Percentiles rank a stretch among this genome's conserved stretches.
These are phyloP conservation scores for Psilocybe mexicana DNA, from an alignment of 1,284 basidiomycete genomes.

Conservation along the genomic window DNA sequence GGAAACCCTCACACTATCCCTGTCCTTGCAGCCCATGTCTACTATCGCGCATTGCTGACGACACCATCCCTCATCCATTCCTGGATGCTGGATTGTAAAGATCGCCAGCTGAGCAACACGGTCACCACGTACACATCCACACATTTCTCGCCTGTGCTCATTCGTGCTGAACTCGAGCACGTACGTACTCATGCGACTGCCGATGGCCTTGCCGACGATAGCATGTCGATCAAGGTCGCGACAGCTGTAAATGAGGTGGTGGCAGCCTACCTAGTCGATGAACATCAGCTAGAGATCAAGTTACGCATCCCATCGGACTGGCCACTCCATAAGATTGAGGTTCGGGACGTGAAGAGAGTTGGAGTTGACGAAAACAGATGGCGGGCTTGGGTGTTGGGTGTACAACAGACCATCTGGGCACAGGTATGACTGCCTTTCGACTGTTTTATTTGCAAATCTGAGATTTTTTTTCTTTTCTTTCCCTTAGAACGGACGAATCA, in stretches of 20 bases:
- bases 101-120: conserved; percentile 80
- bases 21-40: conserved; percentile 86
- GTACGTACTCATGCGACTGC: conserved; percentile 62
- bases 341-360: conserved; percentile 82
- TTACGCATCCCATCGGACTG: conserved; percentile 89
- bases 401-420: conserved; percentile 89
- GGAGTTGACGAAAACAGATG: conserved; percentile 91
- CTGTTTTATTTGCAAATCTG: neutral
- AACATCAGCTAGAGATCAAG: conserved; percentile 91
- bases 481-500: conserved; percentile 84
- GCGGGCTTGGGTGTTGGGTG: conserved; percentile 92
- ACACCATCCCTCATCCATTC: conserved; percentile 82
- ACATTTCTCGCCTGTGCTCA: conserved; percentile 92
- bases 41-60: conserved; percentile 80
- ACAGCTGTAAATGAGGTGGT: conserved; percentile 72
- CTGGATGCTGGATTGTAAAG: conserved; percentile 89
- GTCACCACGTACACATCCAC: conserved; percentile 81
- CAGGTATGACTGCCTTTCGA: conserved; percentile 54
- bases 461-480: neutral
- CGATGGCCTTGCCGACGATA: conserved; percentile 78
- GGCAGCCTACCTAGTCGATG: conserved; percentile 88
- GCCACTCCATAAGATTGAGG: conserved; percentile 88
- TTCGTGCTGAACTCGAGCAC: conserved; percentile 79
- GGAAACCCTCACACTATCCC: conserved; percentile 58
- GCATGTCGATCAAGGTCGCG: conserved; percentile 76